A percentile compares a stretch with the other conserved stretches of the same genome.
Evolutionary conservation across 2,329 filamentous ascomycete species (phyloP).

Genomic region (Colletotrichum gigasporum): DNA sequence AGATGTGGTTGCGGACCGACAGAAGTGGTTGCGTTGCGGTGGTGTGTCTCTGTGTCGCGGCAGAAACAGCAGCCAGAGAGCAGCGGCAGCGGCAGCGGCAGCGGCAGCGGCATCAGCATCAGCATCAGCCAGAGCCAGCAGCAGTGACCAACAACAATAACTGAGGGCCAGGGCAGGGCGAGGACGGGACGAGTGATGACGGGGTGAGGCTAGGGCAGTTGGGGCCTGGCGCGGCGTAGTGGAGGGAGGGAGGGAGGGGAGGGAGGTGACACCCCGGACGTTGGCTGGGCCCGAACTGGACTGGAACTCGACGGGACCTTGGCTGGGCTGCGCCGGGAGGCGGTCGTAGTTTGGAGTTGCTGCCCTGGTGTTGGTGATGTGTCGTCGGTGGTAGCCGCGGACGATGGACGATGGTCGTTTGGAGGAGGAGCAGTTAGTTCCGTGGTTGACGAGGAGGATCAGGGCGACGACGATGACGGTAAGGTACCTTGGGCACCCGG

Average conservation of each 20-base stretch:
- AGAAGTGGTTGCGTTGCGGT: neutral
- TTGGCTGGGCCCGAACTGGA: neutral
- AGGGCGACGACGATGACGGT: too few species aligned
- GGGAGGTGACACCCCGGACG: constrained; percentile 10
- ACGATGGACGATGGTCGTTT: too few species aligned
- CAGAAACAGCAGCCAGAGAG: neutral
- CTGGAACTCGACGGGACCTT: constrained; percentile 6
- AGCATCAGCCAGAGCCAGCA: neutral
- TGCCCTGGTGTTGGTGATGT: too few species aligned
- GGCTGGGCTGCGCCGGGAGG: constrained; percentile 1
- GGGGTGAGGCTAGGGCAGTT: constrained; percentile 6
- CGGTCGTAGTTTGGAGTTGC: too few species aligned
- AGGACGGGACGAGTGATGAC: constrained; percentile 10
- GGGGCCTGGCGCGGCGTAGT: constrained; percentile 1
- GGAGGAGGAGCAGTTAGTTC: too few species aligned
- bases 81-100: neutral
- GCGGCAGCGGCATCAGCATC: neutral
- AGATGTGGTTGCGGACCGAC: neutral
- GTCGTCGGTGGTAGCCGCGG: too few species aligned
- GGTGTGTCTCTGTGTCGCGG: neutral
- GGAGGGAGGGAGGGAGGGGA: neutral
- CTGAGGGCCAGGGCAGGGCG: neutral
- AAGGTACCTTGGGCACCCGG: too few species aligned
- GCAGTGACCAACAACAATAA: neutral
- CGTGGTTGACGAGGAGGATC: too few species aligned